These are phyloP conservation scores for Blepharisma stoltei DNA, from an alignment of 73 alveolate species.

Conservation along the genomic window DNA sequence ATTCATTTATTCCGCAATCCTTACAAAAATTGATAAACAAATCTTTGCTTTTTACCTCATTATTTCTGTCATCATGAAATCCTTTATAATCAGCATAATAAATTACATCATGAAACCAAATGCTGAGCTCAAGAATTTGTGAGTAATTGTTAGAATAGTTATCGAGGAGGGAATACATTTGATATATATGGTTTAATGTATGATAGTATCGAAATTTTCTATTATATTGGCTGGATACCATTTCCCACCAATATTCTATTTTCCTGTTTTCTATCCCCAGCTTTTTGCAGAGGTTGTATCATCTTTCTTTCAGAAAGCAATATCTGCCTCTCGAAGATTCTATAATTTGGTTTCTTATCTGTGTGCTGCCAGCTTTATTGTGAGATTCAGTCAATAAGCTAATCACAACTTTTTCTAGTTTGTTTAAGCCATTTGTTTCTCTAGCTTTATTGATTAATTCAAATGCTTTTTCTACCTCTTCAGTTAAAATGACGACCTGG, in stretches of 20 bases:
- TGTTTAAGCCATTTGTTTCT: constrained; percentile 14
- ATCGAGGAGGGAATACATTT: neutral
- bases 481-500: constrained; percentile 49
- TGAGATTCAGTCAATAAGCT: neutral
- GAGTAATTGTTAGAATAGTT: neutral
- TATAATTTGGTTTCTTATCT: neutral
- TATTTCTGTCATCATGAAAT: neutral
- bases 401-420: constrained; percentile 16
- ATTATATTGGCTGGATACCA: constrained; percentile 3
- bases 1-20: neutral
- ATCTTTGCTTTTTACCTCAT: neutral
- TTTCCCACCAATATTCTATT: constrained; percentile 21
- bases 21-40: neutral
- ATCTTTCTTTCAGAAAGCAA: neutral
- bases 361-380: neutral
- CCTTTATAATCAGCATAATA: neutral
- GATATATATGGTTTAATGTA: neutral
- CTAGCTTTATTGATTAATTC: constrained; percentile 41
- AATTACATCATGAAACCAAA: neutral
- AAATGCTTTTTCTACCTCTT: constrained; percentile 54
- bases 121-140: neutral
- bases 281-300: neutral
- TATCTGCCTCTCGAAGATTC: neutral
- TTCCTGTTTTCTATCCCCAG: neutral
- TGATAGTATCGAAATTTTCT: constrained; percentile 7